Base-by-base conservation (phyloP, 768 basidiomycete species). In the Tylopilus rubrobrunneus region DNA sequence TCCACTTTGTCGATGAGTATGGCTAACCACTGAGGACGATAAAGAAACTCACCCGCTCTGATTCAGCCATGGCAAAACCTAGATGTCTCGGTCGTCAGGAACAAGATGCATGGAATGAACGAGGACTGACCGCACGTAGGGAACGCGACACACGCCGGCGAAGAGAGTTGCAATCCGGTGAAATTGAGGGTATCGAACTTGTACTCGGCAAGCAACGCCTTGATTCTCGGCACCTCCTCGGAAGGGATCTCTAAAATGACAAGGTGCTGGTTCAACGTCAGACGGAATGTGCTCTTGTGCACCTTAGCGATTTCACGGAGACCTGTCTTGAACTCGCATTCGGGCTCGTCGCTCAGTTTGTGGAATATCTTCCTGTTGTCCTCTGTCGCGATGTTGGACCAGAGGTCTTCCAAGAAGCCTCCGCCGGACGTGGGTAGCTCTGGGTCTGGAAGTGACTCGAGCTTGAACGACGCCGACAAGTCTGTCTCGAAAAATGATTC, bases 401-500 rank as follows among this genome's bases (percentile, higher is more conserved):
- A 91, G 37, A 98, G 66, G 53, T 94, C 93, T 43, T 93, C 90
- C 55, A 86, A 72, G 51, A 92, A 73, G 7, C 86, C 83, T 61
- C 75, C 82, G 59, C 74, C 82, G 44, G 78, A 72, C 19, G 76
- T 74, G 2, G 84, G 76, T 17, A 86, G 72, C 58, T 87, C 91
- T 63, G 82, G 75, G 52, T 89, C 86, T 0, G 83, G 80, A 6
- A 88, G 75, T 15, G 79, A 75, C 52, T 89, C 85, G 31, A 97
- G 76, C 57, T 83, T 80, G 81, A 97, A 98, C 3, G 94, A 94
- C 1, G 81, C 83, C 0, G 91, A 84, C 56, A 99, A 76, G 68
- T 98, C 97, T 0, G 87, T 83, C 64, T 93, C 94, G 63, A 98
- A 99, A 79, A 99, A 99, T 1, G 89, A 87, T 67, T 99, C 97